Evolutionary conservation across 2,329 filamentous ascomycete species (phyloP), one percentile per base, ranked within the genome.

Genomic region (Aspergillus pseudoterreus): DNA sequence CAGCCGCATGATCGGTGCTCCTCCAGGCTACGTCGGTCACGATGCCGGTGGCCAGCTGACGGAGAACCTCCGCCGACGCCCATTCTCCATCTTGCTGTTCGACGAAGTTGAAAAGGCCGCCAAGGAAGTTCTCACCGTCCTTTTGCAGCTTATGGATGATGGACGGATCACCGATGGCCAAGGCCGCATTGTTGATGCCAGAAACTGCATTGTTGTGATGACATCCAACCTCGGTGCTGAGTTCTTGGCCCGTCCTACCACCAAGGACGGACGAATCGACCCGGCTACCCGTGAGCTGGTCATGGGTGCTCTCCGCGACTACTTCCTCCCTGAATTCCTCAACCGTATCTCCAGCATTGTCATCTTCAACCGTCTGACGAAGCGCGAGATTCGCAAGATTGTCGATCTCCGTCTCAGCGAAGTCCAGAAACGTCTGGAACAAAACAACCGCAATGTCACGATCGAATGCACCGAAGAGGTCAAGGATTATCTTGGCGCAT

Each of bases 131-230:
- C 79, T 99, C 41, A 99, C 94, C 1, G 94, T 99, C 14, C 84
- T 99, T 35, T 83, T 99, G n/a, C 94, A 99, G 73, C 90, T 99
- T 66, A 97, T 99, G 91, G 94, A 99, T 65, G 94, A 99, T 66
- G 94, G 94, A 27, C 91, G 94, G 64, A 97, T 99, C 72, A 99
- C 94, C 12, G 94, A 99, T 67, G 94, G 94, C 44, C 95, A 97
- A 82, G 94, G 94, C 68, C 85, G 94, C 70, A 81, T 96, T 45
- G 85, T 99, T 50, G 94, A 99, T 64, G 94, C 92, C 54, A 90
- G 87, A 75, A 99, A 99, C 80, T 97, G 92, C 70, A 97, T 99
- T 61, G 92, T 99, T 41, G 94, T 99, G 73, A 95, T 99, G 91
- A 99, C 94, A 0, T 96, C 91, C 65, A 99, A 99, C 77, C 74